phyloP scores from a whole-genome alignment of 352 stramenopile genomes.

The Globisporangium middletonii region DNA sequence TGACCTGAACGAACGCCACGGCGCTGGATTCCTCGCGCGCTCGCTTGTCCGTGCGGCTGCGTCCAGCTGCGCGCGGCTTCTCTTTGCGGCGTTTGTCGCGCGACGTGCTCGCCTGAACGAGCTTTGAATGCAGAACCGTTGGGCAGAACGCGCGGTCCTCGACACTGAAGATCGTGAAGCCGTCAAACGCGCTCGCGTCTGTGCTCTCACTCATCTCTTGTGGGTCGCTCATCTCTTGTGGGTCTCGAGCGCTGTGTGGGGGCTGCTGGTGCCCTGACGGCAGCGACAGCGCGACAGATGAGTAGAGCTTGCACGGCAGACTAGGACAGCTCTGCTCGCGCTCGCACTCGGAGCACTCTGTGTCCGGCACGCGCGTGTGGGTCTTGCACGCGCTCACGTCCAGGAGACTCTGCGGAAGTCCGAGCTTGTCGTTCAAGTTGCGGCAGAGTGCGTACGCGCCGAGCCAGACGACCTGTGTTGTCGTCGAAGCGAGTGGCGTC shows the following conservation, averaged over 20 bases:
- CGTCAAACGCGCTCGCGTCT: neutral
- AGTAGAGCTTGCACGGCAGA: slow-evolving; percentile 18
- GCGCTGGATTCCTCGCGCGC: neutral
- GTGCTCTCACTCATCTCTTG: neutral
- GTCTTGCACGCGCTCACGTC: slow-evolving; percentile 12
- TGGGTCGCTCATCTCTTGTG: no score
- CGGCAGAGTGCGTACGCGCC: slow-evolving; percentile 31
- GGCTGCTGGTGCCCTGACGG: no score
- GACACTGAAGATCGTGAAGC: slow-evolving; percentile 16
- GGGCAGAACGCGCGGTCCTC: slow-evolving; percentile 13
- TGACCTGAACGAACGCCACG: slow-evolving; percentile 8
- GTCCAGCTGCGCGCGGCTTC: neutral
- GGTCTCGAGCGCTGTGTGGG: no score
- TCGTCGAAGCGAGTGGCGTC: neutral
- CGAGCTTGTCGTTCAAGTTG: slow-evolving; percentile 31
- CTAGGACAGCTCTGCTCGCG: slow-evolving; percentile 18
- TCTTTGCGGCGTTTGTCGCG: neutral
- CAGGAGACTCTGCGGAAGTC: slow-evolving; percentile 6
- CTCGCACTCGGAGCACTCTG: slow-evolving; percentile 19
- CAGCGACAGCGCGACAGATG: slow-evolving; percentile 5
- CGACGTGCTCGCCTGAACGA: neutral
- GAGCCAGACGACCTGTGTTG: slow-evolving; percentile 30
- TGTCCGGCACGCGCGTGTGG: slow-evolving; percentile 10
- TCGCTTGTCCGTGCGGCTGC: neutral
- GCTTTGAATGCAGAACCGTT: neutral